A percentile compares a stretch with the other conserved stretches of the same genome.
Evolutionary conservation across 2,329 filamentous ascomycete species (phyloP).

Genomic region (Ophiostoma montium): DNA sequence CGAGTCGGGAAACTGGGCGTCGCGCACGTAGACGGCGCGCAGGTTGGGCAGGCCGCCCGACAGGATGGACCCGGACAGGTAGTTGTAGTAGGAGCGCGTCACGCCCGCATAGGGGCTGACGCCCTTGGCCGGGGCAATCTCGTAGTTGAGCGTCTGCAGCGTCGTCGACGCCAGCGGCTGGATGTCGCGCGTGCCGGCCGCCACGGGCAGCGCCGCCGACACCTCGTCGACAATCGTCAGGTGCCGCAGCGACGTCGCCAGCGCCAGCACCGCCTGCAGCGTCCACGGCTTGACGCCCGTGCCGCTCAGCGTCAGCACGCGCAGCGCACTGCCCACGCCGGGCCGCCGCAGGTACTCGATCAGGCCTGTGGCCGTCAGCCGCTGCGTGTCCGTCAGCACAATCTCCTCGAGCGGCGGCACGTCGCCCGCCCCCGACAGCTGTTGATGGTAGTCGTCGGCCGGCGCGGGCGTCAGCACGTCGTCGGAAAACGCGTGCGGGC

Average conservation of each 20-base stretch:
- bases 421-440: slow-evolving; percentile 42
- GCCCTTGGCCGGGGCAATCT: slow-evolving; percentile 52
- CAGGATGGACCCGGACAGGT: slow-evolving; percentile 72
- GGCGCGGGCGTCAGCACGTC: slow-evolving; percentile 46
- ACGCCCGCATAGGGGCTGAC: slow-evolving; percentile 41
- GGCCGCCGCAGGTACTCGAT: slow-evolving; percentile 49
- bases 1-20: slow-evolving; percentile 67
- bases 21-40: slow-evolving; percentile 68
- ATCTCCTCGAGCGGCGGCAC: slow-evolving; percentile 65
- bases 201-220: slow-evolving; percentile 33
- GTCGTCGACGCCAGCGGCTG: slow-evolving; percentile 54
- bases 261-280: slow-evolving; percentile 46
- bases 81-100: slow-evolving; percentile 60
- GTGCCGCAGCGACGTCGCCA: slow-evolving; percentile 42
- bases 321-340: slow-evolving; percentile 45
- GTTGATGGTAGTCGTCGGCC: neutral
- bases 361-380: slow-evolving; percentile 59
- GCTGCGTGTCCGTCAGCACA: slow-evolving; percentile 55
- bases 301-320: slow-evolving; percentile 53
- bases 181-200: slow-evolving; percentile 27
- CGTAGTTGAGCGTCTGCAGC: slow-evolving; percentile 63
- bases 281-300: slow-evolving; percentile 54
- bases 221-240: slow-evolving; percentile 40
- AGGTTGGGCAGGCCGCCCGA: slow-evolving; percentile 61
- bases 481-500: slow-evolving; percentile 45